Percentiles rank a stretch among this genome's conserved stretches.
These are phyloP conservation scores for Globomyces pollinis-pini DNA, from an alignment of 192 early-diverging fungal genomes.

Conservation along the genomic window DNA sequence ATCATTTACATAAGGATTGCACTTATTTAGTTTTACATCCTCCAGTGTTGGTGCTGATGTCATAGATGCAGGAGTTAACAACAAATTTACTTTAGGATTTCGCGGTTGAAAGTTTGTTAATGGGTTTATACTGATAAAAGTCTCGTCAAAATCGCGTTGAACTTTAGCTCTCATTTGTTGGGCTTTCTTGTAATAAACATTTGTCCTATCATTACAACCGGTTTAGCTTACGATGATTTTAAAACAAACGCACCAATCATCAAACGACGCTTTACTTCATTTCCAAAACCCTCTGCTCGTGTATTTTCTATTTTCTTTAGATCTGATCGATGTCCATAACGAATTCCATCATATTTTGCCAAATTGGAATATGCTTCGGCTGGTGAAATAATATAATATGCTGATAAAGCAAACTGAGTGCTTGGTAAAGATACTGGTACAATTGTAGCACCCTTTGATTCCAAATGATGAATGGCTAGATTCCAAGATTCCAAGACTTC, in stretches of 20 bases:
- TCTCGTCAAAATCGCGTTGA: conserved; percentile 65
- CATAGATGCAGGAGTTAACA: conserved; percentile 74
- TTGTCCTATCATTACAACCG: conserved; percentile 27
- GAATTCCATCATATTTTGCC: conserved; percentile 77
- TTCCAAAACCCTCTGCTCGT: conserved; percentile 65
- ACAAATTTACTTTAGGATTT: conserved; percentile 49
- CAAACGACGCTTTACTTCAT: conserved; percentile 74
- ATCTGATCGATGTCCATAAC: conserved; percentile 54
- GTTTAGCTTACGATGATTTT: conserved; percentile 52
- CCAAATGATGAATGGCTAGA: conserved; percentile 45
- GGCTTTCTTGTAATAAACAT: conserved; percentile 68
- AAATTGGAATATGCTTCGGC: conserved; percentile 91
- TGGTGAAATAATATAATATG: conserved; percentile 81
- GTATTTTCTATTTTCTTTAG: conserved; percentile 45
- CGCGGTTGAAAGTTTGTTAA: conserved; percentile 14
- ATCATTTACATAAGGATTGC: conserved; percentile 69
- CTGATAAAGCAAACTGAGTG: conserved; percentile 62
- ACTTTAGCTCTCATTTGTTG: conserved; percentile 75
- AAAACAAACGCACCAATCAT: conserved; percentile 82
- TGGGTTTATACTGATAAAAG: conserved; percentile 62
- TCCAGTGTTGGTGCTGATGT: conserved; percentile 59
- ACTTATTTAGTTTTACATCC: conserved; percentile 8
- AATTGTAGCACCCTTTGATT: conserved; percentile 56
- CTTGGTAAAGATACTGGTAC: conserved; percentile 63
- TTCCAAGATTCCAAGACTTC: conserved; percentile 52